A percentile compares a stretch with the other conserved stretches of the same genome.
Evolutionary conservation across 495 filamentous ascomycete species (phyloP).

Genomic region (Hypoxylon intermedium): DNA sequence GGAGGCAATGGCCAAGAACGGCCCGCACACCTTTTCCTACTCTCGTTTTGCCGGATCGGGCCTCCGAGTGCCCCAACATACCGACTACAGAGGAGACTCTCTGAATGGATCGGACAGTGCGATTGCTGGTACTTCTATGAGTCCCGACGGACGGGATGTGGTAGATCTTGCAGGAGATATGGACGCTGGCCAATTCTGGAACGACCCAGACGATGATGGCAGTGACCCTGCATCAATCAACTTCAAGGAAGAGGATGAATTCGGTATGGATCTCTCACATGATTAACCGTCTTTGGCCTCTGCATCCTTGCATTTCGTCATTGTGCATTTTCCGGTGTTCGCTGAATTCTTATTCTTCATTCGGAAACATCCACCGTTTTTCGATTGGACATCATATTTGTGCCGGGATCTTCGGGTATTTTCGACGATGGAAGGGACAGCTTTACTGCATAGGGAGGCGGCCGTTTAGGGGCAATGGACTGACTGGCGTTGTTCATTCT

Average conservation of each 20-base stretch:
- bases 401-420: constrained; percentile 32
- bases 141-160: constrained; percentile 70
- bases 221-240: constrained; percentile 60
- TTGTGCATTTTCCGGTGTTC: constrained; percentile 30
- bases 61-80: constrained; percentile 89
- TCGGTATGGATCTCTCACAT: constrained; percentile 70
- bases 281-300: constrained; percentile 18
- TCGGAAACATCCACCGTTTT: constrained; percentile 31
- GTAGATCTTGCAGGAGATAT: constrained; percentile 63
- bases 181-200: constrained; percentile 72
- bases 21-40: constrained; percentile 75
- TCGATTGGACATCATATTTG: constrained; percentile 20
- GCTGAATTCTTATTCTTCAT: constrained; percentile 30
- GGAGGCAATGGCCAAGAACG: constrained; percentile 81
- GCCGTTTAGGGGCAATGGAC: constrained; percentile 29
- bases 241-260: constrained; percentile 94
- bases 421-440: constrained; percentile 14
- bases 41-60: constrained; percentile 83
- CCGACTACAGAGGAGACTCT: constrained; percentile 85
- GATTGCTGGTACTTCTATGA: constrained; percentile 60
- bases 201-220: constrained; percentile 68
- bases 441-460: constrained; percentile 36
- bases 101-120: constrained; percentile 54
- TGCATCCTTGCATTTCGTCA: constrained; percentile 7
- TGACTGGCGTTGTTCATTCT: constrained; percentile 35